A percentile compares a stretch with the other conserved stretches of the same genome.
Conservation (phyloP, 257 asterid genomes). For the Nicotiana attenuata region DNA sequence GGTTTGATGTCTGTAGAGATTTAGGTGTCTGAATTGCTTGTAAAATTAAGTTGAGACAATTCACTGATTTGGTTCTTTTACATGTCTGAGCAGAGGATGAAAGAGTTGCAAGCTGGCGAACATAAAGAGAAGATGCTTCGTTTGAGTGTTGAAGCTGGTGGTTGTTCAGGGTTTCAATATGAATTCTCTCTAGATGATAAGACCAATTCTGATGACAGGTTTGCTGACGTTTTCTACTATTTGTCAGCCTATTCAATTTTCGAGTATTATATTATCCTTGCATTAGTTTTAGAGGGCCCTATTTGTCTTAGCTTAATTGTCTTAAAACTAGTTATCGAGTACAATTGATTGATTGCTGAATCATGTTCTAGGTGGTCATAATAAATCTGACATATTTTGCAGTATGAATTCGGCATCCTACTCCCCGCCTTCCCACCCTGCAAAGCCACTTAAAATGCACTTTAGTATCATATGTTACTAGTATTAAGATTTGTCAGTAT, state of each 20-base stretch:
- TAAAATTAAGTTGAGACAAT: not conserved
- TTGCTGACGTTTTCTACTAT: not conserved
- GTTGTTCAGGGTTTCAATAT: constrained; percentile 96
- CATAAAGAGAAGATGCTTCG: constrained; percentile 62
- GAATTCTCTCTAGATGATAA: constrained; percentile 76
- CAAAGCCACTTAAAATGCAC: not conserved
- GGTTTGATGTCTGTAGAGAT: not conserved
- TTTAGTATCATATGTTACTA: not conserved
- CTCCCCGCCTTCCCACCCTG: not conserved
- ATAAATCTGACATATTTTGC: not conserved
- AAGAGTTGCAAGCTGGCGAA: constrained; percentile 76
- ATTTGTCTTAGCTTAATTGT: not conserved
- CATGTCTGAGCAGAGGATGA: constrained; percentile 53
- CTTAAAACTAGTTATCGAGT: not conserved
- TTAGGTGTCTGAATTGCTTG: not conserved
- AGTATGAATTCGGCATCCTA: not conserved
- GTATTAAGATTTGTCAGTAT: not conserved
- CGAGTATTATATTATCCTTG: not conserved
- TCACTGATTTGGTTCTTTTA: not conserved
- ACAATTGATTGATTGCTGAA: not conserved
- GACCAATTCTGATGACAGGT: constrained; percentile 80
- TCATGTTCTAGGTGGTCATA: not conserved
- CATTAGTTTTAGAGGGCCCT: not conserved
- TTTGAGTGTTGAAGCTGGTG: constrained; percentile 94
- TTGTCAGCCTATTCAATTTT: not conserved